phyloP scores from a whole-genome alignment of 2,329 filamentous ascomycete genomes.

The Ascochyta pisi region DNA sequence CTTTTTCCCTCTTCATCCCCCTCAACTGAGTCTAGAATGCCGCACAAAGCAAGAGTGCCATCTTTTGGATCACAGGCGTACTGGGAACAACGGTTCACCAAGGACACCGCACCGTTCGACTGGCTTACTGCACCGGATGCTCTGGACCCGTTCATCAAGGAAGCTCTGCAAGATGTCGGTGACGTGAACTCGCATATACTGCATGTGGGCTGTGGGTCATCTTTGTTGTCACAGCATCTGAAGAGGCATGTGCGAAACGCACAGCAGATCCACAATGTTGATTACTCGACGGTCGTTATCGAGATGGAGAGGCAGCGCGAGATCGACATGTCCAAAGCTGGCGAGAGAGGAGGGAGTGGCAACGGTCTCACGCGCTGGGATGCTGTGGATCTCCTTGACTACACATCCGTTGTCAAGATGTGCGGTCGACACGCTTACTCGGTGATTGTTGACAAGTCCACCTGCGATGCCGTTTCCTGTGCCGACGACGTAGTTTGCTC shows the following conservation, averaged over 20 bases:
- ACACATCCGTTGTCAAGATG: constrained; percentile 35
- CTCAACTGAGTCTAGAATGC: neutral
- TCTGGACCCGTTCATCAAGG: constrained; percentile 38
- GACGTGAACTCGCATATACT: constrained; percentile 36
- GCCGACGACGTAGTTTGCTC: constrained; percentile 40
- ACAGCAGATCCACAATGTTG: constrained; percentile 47
- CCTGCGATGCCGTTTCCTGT: constrained; percentile 49
- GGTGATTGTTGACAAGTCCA: constrained; percentile 49
- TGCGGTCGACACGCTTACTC: constrained; percentile 37
- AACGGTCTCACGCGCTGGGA: constrained; percentile 43
- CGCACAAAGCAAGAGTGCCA: constrained; percentile 26
- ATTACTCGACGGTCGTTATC: constrained; percentile 48
- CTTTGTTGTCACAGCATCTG: constrained; percentile 46
- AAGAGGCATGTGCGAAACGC: constrained; percentile 40
- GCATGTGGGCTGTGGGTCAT: constrained; percentile 51
- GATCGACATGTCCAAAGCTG: constrained; percentile 26
- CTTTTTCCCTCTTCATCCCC: neutral
- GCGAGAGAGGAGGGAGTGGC: neutral
- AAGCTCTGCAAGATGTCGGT: constrained; percentile 24
- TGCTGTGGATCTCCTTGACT: constrained; percentile 45
- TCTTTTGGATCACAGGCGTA: constrained; percentile 46
- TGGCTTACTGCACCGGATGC: constrained; percentile 45
- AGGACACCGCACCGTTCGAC: constrained; percentile 46
- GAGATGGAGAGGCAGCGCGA: constrained; percentile 41
- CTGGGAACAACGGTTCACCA: constrained; percentile 48